These are phyloP conservation scores for Monosporascus cannonballus DNA, from an alignment of 2,329 filamentous ascomycete genomes.

Conservation along the genomic window DNA sequence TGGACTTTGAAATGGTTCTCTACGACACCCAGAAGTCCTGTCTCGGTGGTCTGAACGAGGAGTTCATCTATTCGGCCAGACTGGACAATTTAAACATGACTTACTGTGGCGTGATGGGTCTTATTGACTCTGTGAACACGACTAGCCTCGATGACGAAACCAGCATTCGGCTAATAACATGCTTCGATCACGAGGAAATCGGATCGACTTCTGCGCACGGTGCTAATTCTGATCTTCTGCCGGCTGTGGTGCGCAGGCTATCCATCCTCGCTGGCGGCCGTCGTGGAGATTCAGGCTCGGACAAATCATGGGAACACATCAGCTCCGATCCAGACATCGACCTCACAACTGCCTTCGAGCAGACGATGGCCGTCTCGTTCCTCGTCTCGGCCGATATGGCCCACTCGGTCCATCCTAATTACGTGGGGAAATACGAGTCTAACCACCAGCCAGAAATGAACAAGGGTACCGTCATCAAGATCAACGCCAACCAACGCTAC, in stretches of 20 bases:
- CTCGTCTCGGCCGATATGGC: slow-evolving; percentile 97
- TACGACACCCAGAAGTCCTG: slow-evolving; percentile 92
- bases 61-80: slow-evolving; percentile 93
- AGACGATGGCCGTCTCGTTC: slow-evolving; percentile 86
- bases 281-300: slow-evolving; percentile 41
- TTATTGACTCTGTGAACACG: slow-evolving; percentile 70
- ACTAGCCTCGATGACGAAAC: slow-evolving; percentile 67
- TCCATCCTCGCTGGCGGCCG: slow-evolving; percentile 66
- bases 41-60: slow-evolving; percentile 83
- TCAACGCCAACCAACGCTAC: slow-evolving; percentile 97
- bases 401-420: slow-evolving; percentile 94
- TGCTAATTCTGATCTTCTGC: slow-evolving; percentile 86
- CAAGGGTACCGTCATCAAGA: slow-evolving; percentile 91
- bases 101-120: slow-evolving; percentile 79
- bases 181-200: slow-evolving; percentile 98
- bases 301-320: slow-evolving; percentile 59
- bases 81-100: slow-evolving; percentile 97
- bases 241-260: slow-evolving; percentile 78
- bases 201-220: slow-evolving; percentile 89
- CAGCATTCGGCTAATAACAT: slow-evolving; percentile 82
- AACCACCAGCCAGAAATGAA: slow-evolving; percentile 94
- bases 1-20: slow-evolving; percentile 95
- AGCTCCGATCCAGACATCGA: slow-evolving; percentile 50
- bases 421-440: slow-evolving; percentile 81
- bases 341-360: slow-evolving; percentile 79